Evolutionary conservation across 345 rosid genomes (phyloP).

Genomic region (Hibiscus syriacus): DNA sequence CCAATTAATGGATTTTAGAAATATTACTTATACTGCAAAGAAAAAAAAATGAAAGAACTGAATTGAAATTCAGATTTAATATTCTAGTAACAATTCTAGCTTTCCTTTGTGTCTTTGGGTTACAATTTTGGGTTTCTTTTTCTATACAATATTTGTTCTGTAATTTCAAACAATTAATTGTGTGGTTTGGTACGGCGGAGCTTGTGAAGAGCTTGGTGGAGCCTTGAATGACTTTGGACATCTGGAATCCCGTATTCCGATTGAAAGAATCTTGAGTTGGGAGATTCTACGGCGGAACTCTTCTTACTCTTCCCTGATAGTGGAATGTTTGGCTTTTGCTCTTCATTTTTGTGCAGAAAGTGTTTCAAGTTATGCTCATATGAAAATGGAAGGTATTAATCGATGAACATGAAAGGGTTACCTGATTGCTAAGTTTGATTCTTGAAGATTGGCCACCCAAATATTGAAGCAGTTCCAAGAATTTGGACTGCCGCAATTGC

Average conservation of each 20-base stretch:
- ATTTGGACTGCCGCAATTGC: constrained; percentile 38
- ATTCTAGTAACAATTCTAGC: too few relatives aligned
- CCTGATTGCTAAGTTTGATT: constrained; percentile 27
- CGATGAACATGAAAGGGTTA: too few relatives aligned
- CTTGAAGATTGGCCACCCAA: constrained; percentile 48
- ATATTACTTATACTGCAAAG: too few relatives aligned
- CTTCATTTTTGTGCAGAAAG: too few relatives aligned
- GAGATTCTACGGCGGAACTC: constrained; percentile 25
- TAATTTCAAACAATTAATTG: too few relatives aligned
- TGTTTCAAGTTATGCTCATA: not conserved
- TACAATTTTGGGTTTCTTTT: too few relatives aligned
- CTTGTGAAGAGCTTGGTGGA: constrained; percentile 30
- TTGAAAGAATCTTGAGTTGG: constrained; percentile 24
- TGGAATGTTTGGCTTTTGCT: not conserved
- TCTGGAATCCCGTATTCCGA: constrained; percentile 10
- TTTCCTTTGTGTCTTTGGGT: too few relatives aligned
- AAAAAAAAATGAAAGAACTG: too few relatives aligned
- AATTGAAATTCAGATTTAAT: too few relatives aligned
- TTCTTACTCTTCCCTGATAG: constrained; percentile 27
- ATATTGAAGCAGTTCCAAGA: constrained; percentile 49
- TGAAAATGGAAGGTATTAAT: too few relatives aligned
- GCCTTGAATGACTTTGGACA: constrained; percentile 12
- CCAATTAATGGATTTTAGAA: too few relatives aligned
- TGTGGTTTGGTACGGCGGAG: constrained; percentile 35
- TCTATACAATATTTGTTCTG: too few relatives aligned